Base-by-base conservation (phyloP, 2,329 filamentous ascomycete species). In the Ampelomyces quisqualis region DNA sequence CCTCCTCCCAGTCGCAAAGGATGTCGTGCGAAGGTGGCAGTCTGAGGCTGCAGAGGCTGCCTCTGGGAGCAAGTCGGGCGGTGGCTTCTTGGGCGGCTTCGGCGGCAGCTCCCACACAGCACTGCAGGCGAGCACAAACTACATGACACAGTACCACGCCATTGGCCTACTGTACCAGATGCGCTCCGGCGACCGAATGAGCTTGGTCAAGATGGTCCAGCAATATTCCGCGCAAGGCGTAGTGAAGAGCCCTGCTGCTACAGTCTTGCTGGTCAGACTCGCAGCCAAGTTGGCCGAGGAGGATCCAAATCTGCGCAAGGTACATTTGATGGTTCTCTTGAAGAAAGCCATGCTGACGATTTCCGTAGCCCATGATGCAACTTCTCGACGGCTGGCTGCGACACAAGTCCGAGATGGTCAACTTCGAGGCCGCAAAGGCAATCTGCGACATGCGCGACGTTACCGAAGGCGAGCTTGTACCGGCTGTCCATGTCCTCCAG, bases 171-270 rank as follows among this genome's bases (percentile, higher is more conserved):
- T 98, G 30, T 98, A 97, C 70, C 91, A 97, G 73, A 97, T 97
- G 89, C 86, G 93, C 63, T 86, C 86, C 61, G 90, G 96, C 69
- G 93, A 98, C 70, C 84, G 93, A 60, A 98, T 98, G 93, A 90
- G 93, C 15, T 74, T 98, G 58, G 91, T 97, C 47, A 98, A 98
- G 80, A 97, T 98, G 93, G 91, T 98, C n/a, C 93, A 98, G 74
- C 93, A 98, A 70, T 97, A 96, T 67, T 90, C 90, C 37, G 85
- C 85, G 38, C 82, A 90, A 11, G 93, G 93, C 43, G 89, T 89
- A 8, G 85, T 97, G 49, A 97, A 96, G 82, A 96, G 88, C 70
- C 90, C 93, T 14, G 88, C 91, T 45, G 93, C 90, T 22, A 85
- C 90, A 43, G 82, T 98, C 35, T 85, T 98, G 81, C 79, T 98